Base-by-base conservation (phyloP, 208 protist genomes). In the Naegleria gruberi region DNA sequence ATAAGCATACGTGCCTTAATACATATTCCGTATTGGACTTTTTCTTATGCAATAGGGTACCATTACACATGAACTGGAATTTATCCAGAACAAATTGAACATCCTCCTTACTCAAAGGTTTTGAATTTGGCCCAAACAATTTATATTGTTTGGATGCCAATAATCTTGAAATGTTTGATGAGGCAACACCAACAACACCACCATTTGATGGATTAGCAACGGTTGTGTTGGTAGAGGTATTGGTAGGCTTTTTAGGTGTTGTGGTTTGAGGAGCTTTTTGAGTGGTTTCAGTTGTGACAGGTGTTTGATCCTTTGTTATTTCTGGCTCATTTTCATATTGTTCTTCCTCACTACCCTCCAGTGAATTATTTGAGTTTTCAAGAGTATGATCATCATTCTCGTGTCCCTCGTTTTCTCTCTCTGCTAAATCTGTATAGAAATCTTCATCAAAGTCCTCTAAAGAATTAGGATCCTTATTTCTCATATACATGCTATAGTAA, bases 401-500 rank as follows among this genome's bases (percentile, higher is more conserved):
- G n/a, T n/a, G n/a, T n/a, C n/a, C n/a, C n/a, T n/a, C n/a, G n/a
- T n/a, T n/a, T n/a, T n/a, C n/a, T n/a, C n/a, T n/a, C 12, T 65
- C 51, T 65, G 15, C 51, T 10, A 65, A 23, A 4, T 10, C 2
- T 65, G 19, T 65, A 65, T 30, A 65, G 15, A 65, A 30, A 30
- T 65, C 51, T 30, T 86, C 37, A 46, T 46, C 42, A 4, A 86
- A 46, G 34, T 86, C 42, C 7, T 86, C 41, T 12, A 46, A 30
- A 42, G 7, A 0, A n/a, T 87, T 55, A 37, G 83, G 43, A 40
- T 87, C 83, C n/a, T 45, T 45, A 15, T 87, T 87, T 23, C 55
- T 87, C 10, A 87, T 87, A 19, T 87, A 55, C 83, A 87, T 87
- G 7, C 55, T 87, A n/a, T 44, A 87, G 30, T 87, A 87, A 8